Evolutionary conservation across 2,329 filamentous ascomycete genomes (phyloP).

Genomic region (Hymenoscyphus salicellus): DNA sequence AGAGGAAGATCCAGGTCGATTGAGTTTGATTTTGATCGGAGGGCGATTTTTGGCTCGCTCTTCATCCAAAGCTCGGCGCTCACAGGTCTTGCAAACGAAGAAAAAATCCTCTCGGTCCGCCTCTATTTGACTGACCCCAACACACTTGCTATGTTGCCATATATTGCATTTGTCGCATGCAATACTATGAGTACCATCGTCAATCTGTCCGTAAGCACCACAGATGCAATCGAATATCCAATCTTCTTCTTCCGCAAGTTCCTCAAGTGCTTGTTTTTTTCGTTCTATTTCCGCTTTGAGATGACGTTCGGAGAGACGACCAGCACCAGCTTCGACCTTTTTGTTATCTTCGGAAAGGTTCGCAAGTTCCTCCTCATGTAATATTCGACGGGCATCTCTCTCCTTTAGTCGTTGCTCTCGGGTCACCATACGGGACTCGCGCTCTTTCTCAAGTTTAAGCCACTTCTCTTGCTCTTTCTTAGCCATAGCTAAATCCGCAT

Average conservation of each 20-base stretch:
- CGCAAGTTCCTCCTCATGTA: slow-evolving; percentile 79
- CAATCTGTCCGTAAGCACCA: slow-evolving; percentile 84
- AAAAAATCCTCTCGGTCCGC: slow-evolving; percentile 84
- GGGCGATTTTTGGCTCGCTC: slow-evolving; percentile 59
- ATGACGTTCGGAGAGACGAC: slow-evolving; percentile 72
- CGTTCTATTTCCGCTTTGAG: slow-evolving; percentile 80
- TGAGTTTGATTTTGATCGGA: slow-evolving; percentile 54
- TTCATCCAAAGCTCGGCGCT: slow-evolving; percentile 61
- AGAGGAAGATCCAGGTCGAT: slow-evolving; percentile 47
- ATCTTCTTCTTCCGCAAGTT: slow-evolving; percentile 66
- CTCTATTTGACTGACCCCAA: slow-evolving; percentile 73
- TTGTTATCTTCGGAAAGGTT: slow-evolving; percentile 74
- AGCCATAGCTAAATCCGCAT: slow-evolving; percentile 61
- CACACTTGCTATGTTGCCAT: slow-evolving; percentile 95
- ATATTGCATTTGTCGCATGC: slow-evolving; percentile 91
- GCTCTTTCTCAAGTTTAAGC: slow-evolving; percentile 63
- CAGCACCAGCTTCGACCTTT: slow-evolving; percentile 52
- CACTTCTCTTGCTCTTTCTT: slow-evolving; percentile 64
- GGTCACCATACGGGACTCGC: slow-evolving; percentile 76
- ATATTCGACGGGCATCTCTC: slow-evolving; percentile 76
- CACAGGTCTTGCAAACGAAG: slow-evolving; percentile 79
- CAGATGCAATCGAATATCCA: slow-evolving; percentile 97
- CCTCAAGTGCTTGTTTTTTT: slow-evolving; percentile 71
- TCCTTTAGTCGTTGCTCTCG: slow-evolving; percentile 83
- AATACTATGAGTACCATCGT: slow-evolving; percentile 91